Percentiles rank a stretch among this genome's conserved stretches.
Evolutionary conservation across 176 grass and related monocot genomes (phyloP).

Genomic region (Guadua angustifolia): DNA sequence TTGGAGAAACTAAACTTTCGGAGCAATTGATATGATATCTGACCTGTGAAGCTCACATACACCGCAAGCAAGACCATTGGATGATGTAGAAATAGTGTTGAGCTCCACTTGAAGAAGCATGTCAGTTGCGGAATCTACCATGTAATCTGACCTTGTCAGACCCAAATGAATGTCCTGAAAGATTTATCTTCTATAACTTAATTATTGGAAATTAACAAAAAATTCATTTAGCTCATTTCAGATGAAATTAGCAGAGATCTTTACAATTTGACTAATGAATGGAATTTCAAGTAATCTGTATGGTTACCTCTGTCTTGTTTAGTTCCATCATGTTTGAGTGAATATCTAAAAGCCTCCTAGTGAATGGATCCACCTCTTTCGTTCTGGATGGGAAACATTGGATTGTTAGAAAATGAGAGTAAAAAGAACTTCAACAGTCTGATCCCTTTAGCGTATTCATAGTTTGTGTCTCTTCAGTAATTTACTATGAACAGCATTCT

Average conservation of each 20-base stretch:
- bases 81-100: conserved; percentile 71
- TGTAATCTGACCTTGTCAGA: conserved; percentile 69
- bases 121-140: conserved; percentile 60
- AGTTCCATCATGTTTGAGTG: conserved; percentile 58
- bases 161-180: conserved; percentile 65
- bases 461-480: too few relatives aligned
- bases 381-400: conserved; percentile 45
- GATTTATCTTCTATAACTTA: not conserved
- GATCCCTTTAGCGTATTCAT: not conserved
- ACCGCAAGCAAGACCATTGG: conserved; percentile 60
- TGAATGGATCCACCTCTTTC: conserved; percentile 65
- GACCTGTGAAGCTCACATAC: conserved; percentile 71
- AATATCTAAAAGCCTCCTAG: conserved; percentile 63
- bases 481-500: too few relatives aligned
- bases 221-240: not conserved
- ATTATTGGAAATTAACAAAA: not conserved
- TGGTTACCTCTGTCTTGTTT: conserved; percentile 56
- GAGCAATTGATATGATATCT: not conserved
- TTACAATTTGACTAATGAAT: not conserved
- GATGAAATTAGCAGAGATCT: not conserved
- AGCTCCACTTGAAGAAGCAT: conserved; percentile 72
- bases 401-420: not conserved
- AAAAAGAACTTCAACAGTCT: not conserved
- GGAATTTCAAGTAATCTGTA: not conserved
- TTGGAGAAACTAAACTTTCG: not conserved